Base-by-base conservation (phyloP, 1,284 basidiomycete genomes). In the Bjerkandera adusta region DNA sequence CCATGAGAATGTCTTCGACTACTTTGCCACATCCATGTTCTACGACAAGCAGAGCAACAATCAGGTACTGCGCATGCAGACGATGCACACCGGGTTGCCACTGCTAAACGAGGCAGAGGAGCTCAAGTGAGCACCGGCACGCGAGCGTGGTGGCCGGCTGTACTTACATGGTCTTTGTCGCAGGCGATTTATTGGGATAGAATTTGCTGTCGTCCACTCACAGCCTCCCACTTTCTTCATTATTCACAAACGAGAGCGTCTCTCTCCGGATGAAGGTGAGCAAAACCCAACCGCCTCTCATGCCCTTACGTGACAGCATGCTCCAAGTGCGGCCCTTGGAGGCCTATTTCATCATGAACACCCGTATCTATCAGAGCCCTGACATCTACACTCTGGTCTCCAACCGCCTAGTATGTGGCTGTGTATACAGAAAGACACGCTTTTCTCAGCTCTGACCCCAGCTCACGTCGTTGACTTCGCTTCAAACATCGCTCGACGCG, bases 31-130 rank as follows among this genome's bases (percentile, higher is more conserved):
- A 1, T 91, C 88, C 13, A 90, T 90, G 81, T 92, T 92, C 70
- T 93, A 90, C 64, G 90, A 93, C 68, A 89, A 89, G 63, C 83
- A 89, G 65, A 91, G 89, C 65, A 92, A 87, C 65, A 93, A 93
- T 62, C 87, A 92, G 60, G 82, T 89, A 22, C 69, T 93, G 36
- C 83, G 89, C 57, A 93, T 93, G 90, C 90, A 93, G 66, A 92
- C 88, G 0, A 84, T 85, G 68, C 83, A 88, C 58, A 85, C 85
- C 0, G 88, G 85, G 18, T 71, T 80, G 36, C 79, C 83, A 2
- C 68, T 85, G 45, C 66, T 76, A 10, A 84, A 91, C 54, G 87
- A 91, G 63, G 81, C 83, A 11, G 85, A 88, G 52, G 87, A 92
- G 62, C 77, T 93, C 52, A 87, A 73, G 89, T 87, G 60, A 51